These are phyloP conservation scores for Solanum lycopersicoides DNA, from an alignment of 257 asterid genomes.

Conservation along the genomic window DNA sequence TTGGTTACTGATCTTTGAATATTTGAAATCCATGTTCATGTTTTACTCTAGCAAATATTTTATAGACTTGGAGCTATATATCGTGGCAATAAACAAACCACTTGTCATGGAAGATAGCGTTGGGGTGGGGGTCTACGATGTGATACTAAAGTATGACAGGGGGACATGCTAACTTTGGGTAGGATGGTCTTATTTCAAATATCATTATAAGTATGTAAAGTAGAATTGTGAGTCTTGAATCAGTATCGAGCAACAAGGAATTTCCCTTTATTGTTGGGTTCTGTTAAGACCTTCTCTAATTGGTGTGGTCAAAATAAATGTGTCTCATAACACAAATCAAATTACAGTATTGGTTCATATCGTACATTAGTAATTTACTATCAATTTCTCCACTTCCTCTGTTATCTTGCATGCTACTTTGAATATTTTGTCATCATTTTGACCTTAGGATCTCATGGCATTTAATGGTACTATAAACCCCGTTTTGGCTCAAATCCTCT, in stretches of 20 bases:
- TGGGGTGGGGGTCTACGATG: too few species aligned
- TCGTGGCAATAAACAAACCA: neutral
- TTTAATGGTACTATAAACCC: too few species aligned
- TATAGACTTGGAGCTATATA: neutral
- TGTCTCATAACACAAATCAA: too few species aligned
- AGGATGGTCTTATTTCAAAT: neutral
- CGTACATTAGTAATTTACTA: too few species aligned
- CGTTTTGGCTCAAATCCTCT: too few species aligned
- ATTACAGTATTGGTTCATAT: neutral
- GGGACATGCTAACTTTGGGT: too few species aligned
- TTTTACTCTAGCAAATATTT: neutral
- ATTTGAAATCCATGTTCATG: neutral
- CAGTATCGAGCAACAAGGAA: neutral
- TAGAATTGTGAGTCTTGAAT: neutral
- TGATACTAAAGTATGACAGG: too few species aligned
- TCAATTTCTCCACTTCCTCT: too few species aligned
- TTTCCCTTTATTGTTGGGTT: neutral
- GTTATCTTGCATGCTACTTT: too few species aligned
- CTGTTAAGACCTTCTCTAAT: neutral
- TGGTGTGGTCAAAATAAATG: neutral
- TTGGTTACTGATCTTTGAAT: neutral
- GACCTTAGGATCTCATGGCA: too few species aligned
- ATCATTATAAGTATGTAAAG: too few species aligned
- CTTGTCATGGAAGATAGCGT: too few species aligned
- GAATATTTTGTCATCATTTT: neutral